These are phyloP conservation scores for Ceratobasidium papillatum DNA, from an alignment of 1,284 basidiomycete genomes.

Conservation along the genomic window DNA sequence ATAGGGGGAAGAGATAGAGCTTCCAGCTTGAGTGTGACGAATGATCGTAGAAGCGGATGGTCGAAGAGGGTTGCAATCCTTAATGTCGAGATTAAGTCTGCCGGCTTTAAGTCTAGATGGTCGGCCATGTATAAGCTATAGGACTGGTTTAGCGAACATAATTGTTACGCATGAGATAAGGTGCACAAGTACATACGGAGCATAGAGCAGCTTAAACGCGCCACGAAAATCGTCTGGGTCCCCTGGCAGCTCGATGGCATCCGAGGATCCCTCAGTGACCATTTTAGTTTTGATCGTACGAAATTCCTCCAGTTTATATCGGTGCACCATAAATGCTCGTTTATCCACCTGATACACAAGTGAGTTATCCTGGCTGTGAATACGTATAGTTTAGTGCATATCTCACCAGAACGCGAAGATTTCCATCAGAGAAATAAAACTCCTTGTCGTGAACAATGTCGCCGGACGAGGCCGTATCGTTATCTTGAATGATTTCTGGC, in stretches of 20 bases:
- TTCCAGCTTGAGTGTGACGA: constrained; percentile 2
- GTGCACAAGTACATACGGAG: background rate
- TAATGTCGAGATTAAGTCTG: background rate
- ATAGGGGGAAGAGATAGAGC: background rate
- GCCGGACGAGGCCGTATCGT: too few species aligned
- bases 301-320: constrained; percentile 23
- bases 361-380: background rate
- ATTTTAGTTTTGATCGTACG: background rate
- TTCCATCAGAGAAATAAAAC: constrained; percentile 3
- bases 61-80: background rate
- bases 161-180: background rate
- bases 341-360: background rate
- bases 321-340: background rate
- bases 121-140: background rate
- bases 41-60: background rate
- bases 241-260: background rate
- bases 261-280: background rate
- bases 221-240: constrained; percentile 10
- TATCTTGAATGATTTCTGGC: background rate
- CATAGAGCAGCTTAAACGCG: constrained; percentile 15
- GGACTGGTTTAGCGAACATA: background rate
- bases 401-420: background rate
- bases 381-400: background rate
- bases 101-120: background rate
- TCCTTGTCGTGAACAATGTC: background rate